Conservation (phyloP, 352 stramenopile species). For the Globisporangium spinosum region DNA sequence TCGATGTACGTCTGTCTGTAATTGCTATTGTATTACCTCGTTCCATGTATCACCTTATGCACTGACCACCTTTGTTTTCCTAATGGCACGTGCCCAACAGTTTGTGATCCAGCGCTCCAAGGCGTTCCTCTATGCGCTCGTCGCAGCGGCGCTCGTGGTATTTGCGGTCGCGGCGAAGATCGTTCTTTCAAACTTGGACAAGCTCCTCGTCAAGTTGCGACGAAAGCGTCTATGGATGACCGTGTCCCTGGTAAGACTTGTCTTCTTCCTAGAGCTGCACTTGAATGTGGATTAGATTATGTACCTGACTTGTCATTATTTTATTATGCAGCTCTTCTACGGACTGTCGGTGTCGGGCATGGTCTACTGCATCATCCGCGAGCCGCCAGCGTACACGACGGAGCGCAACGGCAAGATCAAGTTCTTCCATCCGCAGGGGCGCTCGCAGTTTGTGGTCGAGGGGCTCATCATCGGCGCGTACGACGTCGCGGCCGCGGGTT, state of each 20-base stretch:
- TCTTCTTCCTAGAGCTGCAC: not conserved
- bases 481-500: conserved; percentile 61
- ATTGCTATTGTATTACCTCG: not conserved
- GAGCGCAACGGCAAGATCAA: conserved; percentile 82
- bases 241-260: conserved; percentile 55
- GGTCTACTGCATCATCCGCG: conserved; percentile 89
- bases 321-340: conserved; percentile 63
- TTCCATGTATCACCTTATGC: too few relatives aligned
- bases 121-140: conserved; percentile 51
- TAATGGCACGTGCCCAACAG: conserved; percentile 9
- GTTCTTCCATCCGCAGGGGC: conserved; percentile 82
- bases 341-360: conserved; percentile 85
- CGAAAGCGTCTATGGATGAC: conserved; percentile 86
- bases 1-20: conserved; percentile 39
- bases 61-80: not conserved
- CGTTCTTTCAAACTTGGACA: conserved; percentile 62
- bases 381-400: conserved; percentile 64
- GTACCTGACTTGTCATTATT: not conserved
- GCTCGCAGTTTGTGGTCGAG: conserved; percentile 83
- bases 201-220: conserved; percentile 64
- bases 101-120: conserved; percentile 71
- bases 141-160: conserved; percentile 27
- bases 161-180: conserved; percentile 50
- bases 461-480: conserved; percentile 73
- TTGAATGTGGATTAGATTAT: not conserved